Conservation (phyloP, 306 rosid genomes). For the Gastrolobium bilobum region DNA sequence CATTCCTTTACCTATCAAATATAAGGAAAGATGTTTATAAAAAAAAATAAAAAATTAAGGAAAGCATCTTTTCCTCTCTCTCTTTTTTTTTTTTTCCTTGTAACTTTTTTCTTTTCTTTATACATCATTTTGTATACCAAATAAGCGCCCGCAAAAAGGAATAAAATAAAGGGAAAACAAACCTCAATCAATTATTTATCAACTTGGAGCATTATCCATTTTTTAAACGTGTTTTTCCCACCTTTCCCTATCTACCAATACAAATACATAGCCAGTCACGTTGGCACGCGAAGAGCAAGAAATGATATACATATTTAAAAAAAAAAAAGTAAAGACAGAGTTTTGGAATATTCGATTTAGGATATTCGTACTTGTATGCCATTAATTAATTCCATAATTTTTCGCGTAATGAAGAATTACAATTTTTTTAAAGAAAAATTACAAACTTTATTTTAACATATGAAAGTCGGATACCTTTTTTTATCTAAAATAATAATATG, state of each 20-base stretch:
- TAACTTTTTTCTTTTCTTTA: too few relatives aligned
- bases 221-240: not conserved
- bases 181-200: too few relatives aligned
- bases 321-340: not conserved
- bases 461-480: not conserved
- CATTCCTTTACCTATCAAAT: too few relatives aligned
- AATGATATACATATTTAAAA: not conserved
- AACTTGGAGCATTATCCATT: too few relatives aligned
- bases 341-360: slow-evolving; percentile 14
- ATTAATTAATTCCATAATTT: not conserved
- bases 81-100: not conserved
- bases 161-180: too few relatives aligned
- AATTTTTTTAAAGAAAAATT: not conserved
- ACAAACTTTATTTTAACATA: not conserved
- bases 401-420: not conserved
- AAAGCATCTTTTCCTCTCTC: not conserved
- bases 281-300: not conserved
- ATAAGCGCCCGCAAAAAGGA: too few relatives aligned
- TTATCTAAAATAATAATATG: not conserved
- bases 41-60: too few relatives aligned
- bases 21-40: too few relatives aligned
- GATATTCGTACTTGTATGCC: slow-evolving; percentile 5
- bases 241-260: not conserved
- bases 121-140: too few relatives aligned
- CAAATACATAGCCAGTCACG: not conserved